Base-by-base conservation (phyloP, 345 rosid genomes). In the Luvunga scandens region DNA sequence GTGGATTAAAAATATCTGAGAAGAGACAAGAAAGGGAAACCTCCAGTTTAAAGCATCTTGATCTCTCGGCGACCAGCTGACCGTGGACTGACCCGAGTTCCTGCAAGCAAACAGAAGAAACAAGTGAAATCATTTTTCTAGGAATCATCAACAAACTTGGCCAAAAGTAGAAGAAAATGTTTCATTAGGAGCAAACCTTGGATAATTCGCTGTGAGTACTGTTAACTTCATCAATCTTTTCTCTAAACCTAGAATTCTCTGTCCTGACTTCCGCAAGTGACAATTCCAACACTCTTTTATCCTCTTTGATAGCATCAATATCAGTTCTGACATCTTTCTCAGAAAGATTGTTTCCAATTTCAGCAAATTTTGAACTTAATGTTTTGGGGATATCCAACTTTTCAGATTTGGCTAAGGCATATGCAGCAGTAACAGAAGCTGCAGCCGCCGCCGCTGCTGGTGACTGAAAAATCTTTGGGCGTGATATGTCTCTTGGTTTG, bases 361-460 rank as follows among this genome's bases (percentile, higher is more conserved):
- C 87, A 72, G 89, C 89, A 31, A 80, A 81, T 77, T 78, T 85
- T 9, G 83, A 72, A 76, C 81, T 79, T 42, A 83, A 79, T 28
- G 84, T 71, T 77, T 80, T 86, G 25, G 87, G 81, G 71, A 81
- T 85, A 63, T 91, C 95, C 80, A 89, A 84, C 75, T 84, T 90
- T 72, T 94, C 98, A 77, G 97, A 87, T 86, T 94, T 92, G 70
- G 99, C 88, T 81, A 94, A 84, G 75, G 98, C 97, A 84, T 94
- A 94, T 16, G 99, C 99, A 81, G 98, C 97, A 72, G 94, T 90
- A 53, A 96, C 99, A 75, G 98, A 96, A 80, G 99, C 98, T 5
- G 98, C 98, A 5, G 98, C 99, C 2, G 98, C 98, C 2, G 98
- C 98, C 0, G 99, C 98, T 70, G 99, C 98, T 60, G 98, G 95